Evolutionary conservation across 495 filamentous ascomycete species (phyloP), one percentile per base, ranked within the genome.

Genomic region (Aspergillus hancockii): DNA sequence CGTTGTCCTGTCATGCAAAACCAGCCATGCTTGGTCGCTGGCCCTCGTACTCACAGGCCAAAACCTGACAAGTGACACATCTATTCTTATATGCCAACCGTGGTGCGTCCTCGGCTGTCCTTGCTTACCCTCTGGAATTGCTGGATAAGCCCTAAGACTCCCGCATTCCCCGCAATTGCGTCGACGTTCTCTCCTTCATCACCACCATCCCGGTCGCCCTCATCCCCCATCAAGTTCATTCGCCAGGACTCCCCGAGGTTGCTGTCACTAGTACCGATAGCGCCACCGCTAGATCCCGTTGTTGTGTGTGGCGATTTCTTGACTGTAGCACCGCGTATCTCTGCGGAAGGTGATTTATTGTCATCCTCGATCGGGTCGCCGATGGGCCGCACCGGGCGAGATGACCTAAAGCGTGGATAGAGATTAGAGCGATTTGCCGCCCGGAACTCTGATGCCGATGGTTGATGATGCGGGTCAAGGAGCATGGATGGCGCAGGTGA

Each of bases 71-170:
- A 14, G 14, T 57, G 36, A 34, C 47, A 59, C 19, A 49, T 34
- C 18, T 30, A 23, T 22, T 13, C 21, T 32, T 70, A 77, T 8
- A 79, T 74, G 5, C 74, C 75, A 40, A 76, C 72, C 6, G 71
- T 68, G 9, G 70, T 66, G 28, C 74, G 71, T 47, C 68, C 70
- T 54, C 84, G 75, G 13, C 82, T 83, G 50, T 90, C 88, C 55
- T 85, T 84, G 68, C 93, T 90, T 55, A 84, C 90, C 73, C 88
- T 92, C 69, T 92, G 90, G 70, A 96, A 96, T 69, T 98, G 90
- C 67, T 93, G 90, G 47, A 98, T 82, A 72, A 98, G 74, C 3
- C 90, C 89, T 56, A 98, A 77, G 12, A 98, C 94, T 7, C 77
- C 77, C 1, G 82, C 81, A 7, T 76, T 80, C 9, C 72, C 69